Evolutionary conservation across 1,284 basidiomycete genomes (phyloP).

Genomic region (Boletus smithii): DNA sequence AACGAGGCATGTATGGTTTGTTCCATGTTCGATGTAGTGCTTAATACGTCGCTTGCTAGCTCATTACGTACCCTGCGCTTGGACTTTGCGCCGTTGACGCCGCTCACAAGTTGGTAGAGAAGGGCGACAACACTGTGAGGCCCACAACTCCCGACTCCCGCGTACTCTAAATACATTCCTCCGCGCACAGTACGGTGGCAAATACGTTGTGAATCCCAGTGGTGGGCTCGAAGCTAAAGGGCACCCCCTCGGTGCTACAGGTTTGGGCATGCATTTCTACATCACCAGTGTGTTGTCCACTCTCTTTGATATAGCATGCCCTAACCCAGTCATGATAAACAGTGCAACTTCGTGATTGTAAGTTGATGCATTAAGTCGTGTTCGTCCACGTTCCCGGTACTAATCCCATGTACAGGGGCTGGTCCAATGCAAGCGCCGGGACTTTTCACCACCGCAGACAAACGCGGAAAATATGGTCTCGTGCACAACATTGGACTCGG

Average conservation of each 20-base stretch:
- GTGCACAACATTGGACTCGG: slow-evolving; percentile 85
- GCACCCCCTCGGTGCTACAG: slow-evolving; percentile 82
- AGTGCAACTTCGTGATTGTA: slow-evolving; percentile 77
- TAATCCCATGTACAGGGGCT: slow-evolving; percentile 49
- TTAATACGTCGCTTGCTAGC: slow-evolving; percentile 28
- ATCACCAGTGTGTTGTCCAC: slow-evolving; percentile 61
- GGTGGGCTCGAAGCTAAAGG: slow-evolving; percentile 88
- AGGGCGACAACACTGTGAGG: slow-evolving; percentile 72
- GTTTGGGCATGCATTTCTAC: slow-evolving; percentile 86
- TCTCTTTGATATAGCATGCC: background rate
- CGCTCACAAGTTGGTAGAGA: slow-evolving; percentile 73
- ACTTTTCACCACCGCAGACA: slow-evolving; percentile 58
- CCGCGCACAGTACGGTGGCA: slow-evolving; percentile 54
- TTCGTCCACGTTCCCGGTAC: background rate
- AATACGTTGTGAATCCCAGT: slow-evolving; percentile 85
- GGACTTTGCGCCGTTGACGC: slow-evolving; percentile 68
- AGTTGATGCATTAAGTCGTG: slow-evolving; percentile 19
- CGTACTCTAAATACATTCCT: background rate
- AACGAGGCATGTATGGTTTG: slow-evolving; percentile 46
- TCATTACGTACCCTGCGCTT: slow-evolving; percentile 78
- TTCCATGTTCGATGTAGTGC: background rate
- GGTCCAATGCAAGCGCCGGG: slow-evolving; percentile 79
- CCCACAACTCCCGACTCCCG: too few species aligned
- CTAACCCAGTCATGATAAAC: slow-evolving; percentile 3
- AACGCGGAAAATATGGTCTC: slow-evolving; percentile 74